These are phyloP conservation scores for Gossypium longicalyx DNA, from an alignment of 345 rosid species.

Conservation along the genomic window DNA sequence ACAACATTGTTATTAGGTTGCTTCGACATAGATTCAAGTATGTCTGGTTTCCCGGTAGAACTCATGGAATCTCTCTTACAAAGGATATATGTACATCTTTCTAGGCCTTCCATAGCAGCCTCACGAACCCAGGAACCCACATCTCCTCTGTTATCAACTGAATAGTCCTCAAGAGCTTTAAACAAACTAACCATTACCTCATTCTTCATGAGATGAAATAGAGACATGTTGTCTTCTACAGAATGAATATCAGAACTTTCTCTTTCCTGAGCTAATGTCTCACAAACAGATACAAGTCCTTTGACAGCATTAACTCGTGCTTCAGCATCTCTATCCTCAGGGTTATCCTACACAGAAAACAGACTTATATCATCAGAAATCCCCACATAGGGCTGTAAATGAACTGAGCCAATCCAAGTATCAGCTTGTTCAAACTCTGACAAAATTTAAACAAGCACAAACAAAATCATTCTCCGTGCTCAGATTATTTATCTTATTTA, in stretches of 20 bases:
- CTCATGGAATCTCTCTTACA: conserved; percentile 34
- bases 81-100: conserved; percentile 73
- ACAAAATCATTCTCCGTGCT: too few relatives aligned
- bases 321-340: conserved; percentile 93
- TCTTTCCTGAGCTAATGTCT: conserved; percentile 57
- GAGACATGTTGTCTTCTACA: conserved; percentile 40
- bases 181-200: conserved; percentile 79
- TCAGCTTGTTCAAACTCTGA: not conserved
- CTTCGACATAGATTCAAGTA: conserved; percentile 21
- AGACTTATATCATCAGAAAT: conserved; percentile 17
- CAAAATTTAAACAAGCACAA: not conserved
- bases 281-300: conserved; percentile 81
- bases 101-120: conserved; percentile 91
- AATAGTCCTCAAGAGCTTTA: conserved; percentile 87
- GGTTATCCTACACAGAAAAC: conserved; percentile 52
- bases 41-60: conserved; percentile 14
- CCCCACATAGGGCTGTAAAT: conserved; percentile 7
- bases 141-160: conserved; percentile 94
- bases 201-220: conserved; percentile 59
- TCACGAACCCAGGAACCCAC: conserved; percentile 99
- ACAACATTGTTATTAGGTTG: conserved; percentile 20
- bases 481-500: too few relatives aligned
- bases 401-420: not conserved
- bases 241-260: conserved; percentile 21
- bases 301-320: conserved; percentile 91